Base-by-base conservation (phyloP, 2,329 filamentous ascomycete species). In the Fusarium denticulatum region DNA sequence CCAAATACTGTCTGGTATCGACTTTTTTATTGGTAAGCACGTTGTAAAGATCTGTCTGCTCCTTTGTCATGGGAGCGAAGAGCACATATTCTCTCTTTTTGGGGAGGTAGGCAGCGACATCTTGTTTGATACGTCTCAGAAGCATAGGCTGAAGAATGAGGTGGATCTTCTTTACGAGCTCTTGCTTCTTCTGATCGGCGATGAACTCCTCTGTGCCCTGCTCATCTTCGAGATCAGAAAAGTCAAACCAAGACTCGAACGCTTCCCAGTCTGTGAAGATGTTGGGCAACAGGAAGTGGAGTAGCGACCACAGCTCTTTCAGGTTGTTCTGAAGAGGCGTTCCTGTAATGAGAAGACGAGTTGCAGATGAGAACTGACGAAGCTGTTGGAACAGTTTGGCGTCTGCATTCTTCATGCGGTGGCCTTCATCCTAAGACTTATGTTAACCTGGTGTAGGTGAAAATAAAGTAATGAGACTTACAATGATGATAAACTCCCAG, bases 401-500 rank as follows among this genome's bases (percentile, higher is more conserved):
- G 56, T 98, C 95, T 71, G 97, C 92, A 73, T 99, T 99, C 85
- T 99, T 99, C 88, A 99, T 91, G 3, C 96, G 92, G 80, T 99
- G 96, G 0, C 96, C 96, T 83, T 99, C 96, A 76, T 99, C 96
- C 91, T 93, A 40, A 15, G 22, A 1, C 36, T 9, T 3, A 6
- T 11, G 49, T 76, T 16, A 77, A 79, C 80, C 39, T 81, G 62
- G 22, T 10, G 43, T 13, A 14, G 11, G 2, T 1, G 12, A 6
- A 11, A 2, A 3, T 30, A 6, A 9, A 13, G 1, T 5, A 16
- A 15, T 7, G 10, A 24, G 13, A 82, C 89, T 80, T 83, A 93
- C 92, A 69, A 99, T 97, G 74, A 99, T 96, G 78, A 99, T 98
- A 76, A 97, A 98, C 60, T 97, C 94, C 96, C 96, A 99, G 40